Evolutionary conservation across 768 basidiomycete species (phyloP).

Genomic region (Mycena maculata): DNA sequence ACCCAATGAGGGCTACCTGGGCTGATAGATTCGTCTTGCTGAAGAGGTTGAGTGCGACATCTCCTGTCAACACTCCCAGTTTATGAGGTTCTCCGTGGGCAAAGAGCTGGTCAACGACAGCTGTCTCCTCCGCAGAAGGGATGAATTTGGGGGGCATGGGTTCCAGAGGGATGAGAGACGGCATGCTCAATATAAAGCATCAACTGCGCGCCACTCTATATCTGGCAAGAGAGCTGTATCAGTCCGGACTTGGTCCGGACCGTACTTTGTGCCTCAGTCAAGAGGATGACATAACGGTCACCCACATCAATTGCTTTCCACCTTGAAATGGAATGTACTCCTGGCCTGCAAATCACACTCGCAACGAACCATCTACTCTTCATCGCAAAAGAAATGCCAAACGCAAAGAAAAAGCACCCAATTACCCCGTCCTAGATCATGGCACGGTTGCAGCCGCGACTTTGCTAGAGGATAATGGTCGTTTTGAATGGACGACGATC

Average conservation of each 20-base stretch:
- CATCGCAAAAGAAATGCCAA: slow-evolving; percentile 45
- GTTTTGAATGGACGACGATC: slow-evolving; percentile 63
- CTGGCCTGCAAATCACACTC: slow-evolving; percentile 71
- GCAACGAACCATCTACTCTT: slow-evolving; percentile 30
- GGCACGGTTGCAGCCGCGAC: slow-evolving; percentile 69
- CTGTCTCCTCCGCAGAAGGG: slow-evolving; percentile 43
- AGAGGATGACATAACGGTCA: too few relatives aligned
- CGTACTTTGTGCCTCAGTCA: too few relatives aligned
- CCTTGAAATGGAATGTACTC: slow-evolving; percentile 77
- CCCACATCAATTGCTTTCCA: neutral
- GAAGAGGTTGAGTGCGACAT: slow-evolving; percentile 63
- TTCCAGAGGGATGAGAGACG: slow-evolving; percentile 4
- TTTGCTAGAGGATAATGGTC: slow-evolving; percentile 57
- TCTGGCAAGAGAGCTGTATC: slow-evolving; percentile 8
- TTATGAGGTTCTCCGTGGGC: slow-evolving; percentile 51
- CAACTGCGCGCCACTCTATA: slow-evolving; percentile 10
- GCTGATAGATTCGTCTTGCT: slow-evolving; percentile 58
- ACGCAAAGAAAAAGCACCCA: slow-evolving; percentile 43
- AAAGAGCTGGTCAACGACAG: slow-evolving; percentile 47
- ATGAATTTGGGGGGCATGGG: slow-evolving; percentile 18
- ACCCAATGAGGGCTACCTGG: slow-evolving; percentile 31
- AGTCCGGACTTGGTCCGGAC: neutral
- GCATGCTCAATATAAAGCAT: slow-evolving; percentile 8
- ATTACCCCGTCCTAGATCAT: slow-evolving; percentile 66
- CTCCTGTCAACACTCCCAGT: slow-evolving; percentile 59